Conservation (phyloP, 208 protist species). For the Trypanosoma congolense region DNA sequence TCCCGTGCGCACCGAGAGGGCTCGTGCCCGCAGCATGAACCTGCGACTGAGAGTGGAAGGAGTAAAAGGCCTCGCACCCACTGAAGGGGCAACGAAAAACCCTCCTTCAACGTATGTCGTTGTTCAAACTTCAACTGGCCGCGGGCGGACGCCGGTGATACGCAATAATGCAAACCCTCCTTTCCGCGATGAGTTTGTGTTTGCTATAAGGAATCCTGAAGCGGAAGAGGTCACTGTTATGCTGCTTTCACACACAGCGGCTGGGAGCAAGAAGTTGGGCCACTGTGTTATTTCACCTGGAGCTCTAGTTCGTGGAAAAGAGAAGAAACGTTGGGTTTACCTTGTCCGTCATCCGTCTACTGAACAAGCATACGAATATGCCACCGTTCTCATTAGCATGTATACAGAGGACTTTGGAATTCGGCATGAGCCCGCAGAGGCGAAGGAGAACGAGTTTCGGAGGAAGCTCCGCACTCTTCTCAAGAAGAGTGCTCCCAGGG, state of each 20-base stretch:
- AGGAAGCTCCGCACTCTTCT: slow-evolving; percentile 49
- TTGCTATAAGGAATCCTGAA: slow-evolving; percentile 43
- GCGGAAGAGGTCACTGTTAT: slow-evolving; percentile 63
- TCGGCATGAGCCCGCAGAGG: slow-evolving; percentile 28
- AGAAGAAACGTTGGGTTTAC: slow-evolving; percentile 56
- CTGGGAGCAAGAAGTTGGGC: slow-evolving; percentile 37
- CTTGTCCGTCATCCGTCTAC: slow-evolving; percentile 70
- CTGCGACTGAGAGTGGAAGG: slow-evolving; percentile 63
- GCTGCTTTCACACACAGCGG: slow-evolving; percentile 33
- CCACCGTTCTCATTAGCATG: slow-evolving; percentile 58
- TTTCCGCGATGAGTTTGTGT: slow-evolving; percentile 81
- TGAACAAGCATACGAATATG: slow-evolving; percentile 63
- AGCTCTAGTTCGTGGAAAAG: slow-evolving; percentile 48
- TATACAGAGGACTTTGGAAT: slow-evolving; percentile 66
- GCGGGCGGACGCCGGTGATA: slow-evolving; percentile 50
- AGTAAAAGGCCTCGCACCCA: slow-evolving; percentile 35
- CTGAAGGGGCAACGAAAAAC: slow-evolving; percentile 18
- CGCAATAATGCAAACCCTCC: slow-evolving; percentile 37
- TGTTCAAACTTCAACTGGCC: slow-evolving; percentile 53
- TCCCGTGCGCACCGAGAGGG: not conserved
- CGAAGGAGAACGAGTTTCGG: slow-evolving; percentile 51
- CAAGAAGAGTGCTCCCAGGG: slow-evolving; percentile 45
- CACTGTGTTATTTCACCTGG: slow-evolving; percentile 67
- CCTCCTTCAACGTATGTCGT: slow-evolving; percentile 42
- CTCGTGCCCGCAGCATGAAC: not conserved